Conservation (phyloP, 139 green algal species). For the Auxenochlorella pyrenoidosa region DNA sequence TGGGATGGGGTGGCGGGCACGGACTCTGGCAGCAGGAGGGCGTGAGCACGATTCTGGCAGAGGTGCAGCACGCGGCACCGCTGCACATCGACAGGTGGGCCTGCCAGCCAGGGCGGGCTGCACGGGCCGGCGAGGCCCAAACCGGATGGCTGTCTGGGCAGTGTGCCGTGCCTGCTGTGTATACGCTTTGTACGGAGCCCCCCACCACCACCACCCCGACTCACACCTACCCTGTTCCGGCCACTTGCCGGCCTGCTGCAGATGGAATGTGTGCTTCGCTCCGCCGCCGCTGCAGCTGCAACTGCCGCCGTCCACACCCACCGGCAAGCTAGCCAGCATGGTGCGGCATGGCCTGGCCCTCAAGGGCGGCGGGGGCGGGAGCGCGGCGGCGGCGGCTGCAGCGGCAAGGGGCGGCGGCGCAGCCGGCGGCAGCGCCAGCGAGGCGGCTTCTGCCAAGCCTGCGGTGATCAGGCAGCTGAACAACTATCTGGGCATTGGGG, state of each 20-base stretch:
- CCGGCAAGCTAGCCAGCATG: slow-evolving; percentile 6
- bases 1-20: slow-evolving; percentile 82
- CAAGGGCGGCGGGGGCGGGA: not conserved
- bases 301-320: not conserved
- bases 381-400: not conserved
- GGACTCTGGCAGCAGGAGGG: slow-evolving; percentile 37
- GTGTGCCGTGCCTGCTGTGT: too few species aligned
- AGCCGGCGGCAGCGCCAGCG: not conserved
- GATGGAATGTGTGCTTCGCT: not conserved
- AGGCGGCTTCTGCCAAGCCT: not conserved
- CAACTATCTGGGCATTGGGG: slow-evolving; percentile 89
- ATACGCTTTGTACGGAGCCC: too few species aligned
- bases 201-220: too few species aligned
- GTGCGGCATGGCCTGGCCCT: not conserved
- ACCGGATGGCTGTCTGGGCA: too few species aligned
- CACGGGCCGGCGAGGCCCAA: too few species aligned
- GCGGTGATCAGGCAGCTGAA: slow-evolving; percentile 61
- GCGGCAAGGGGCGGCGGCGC: not conserved
- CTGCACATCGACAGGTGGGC: slow-evolving; percentile 77
- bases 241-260: not conserved
- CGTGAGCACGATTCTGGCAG: slow-evolving; percentile 57
- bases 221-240: too few species aligned
- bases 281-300: not conserved
- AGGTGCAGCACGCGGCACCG: slow-evolving; percentile 65
- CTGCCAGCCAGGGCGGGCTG: too few species aligned